Evolutionary conservation across 2,329 filamentous ascomycete species (phyloP), one percentile per base, ranked within the genome.

Genomic region (Cytospora piceicola): DNA sequence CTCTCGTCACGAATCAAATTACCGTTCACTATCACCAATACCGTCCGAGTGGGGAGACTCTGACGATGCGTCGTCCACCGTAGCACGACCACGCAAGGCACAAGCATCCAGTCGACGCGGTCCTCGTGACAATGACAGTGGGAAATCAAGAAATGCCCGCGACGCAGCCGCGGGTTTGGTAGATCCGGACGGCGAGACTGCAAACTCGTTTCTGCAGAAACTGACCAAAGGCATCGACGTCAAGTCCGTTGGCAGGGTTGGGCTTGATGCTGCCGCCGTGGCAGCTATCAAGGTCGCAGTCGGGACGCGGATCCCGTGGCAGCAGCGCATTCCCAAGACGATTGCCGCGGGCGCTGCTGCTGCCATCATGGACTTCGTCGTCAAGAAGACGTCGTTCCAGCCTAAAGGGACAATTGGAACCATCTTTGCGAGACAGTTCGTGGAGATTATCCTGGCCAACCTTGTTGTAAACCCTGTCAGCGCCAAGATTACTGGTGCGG

Each of bases 251-350:
- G 63, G 63, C 27, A 67, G 59, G 49, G 65, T 67, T 5, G 65
- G 65, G 2, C 58, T 67, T 12, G 65, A 67, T 27, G 65, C 65
- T 1, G 65, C 65, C 14, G 65, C 65, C 29, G 65, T 67, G 30
- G 65, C 65, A 24, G 65, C 65, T 17, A 53, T 67, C 58, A 67
- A 67, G 62, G 56, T 67, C 34, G 65, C 62, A 27, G 62, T 67
- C 24, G 65, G 65, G 14, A 67, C 62, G 24, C 62, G 65, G 49
- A n/a, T 67, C 5, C 65, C 65, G 3, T 67, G 65, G 65, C 65
- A 67, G 55, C 65, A 67, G 58, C 62, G 65, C 2, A 65, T 67
- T 15, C 65, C 65, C 24, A 42, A 55, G 58, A 67, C 65, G 2
- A 59, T 67, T 8, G 59, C 65, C 4, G 62, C 61, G 3, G 65